phyloP scores from a whole-genome alignment of 179 eudicot species.

The Drosera spatulata region DNA sequence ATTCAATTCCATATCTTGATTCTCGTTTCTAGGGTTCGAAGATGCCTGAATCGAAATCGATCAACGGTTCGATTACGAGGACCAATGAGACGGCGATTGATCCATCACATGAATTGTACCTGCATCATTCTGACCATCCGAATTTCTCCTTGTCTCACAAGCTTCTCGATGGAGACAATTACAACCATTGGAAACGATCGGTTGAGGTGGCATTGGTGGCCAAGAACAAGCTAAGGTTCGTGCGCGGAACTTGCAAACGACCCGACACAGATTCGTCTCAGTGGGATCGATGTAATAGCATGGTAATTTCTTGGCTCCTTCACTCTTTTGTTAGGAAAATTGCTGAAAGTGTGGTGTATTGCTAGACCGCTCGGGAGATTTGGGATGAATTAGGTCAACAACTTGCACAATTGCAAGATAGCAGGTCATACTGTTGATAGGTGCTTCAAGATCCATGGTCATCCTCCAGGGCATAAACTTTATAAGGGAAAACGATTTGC shows the following conservation, averaged over 20 bases:
- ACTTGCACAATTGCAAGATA: no score
- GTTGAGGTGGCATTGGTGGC: not conserved
- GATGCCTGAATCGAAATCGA: no score
- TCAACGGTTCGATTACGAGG: no score
- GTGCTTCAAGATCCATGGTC: no score
- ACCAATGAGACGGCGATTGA: no score
- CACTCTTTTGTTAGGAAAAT: not conserved
- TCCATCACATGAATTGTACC: not conserved
- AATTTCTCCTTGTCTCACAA: not conserved
- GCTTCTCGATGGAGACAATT: not conserved
- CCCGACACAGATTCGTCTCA: not conserved
- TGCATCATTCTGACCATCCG: not conserved
- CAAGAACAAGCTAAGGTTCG: not conserved
- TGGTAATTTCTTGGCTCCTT: not conserved
- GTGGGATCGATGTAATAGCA: not conserved
- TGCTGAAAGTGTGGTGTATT: not conserved
- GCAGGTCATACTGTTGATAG: no score
- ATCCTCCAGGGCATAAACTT: no score
- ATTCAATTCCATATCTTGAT: no score
- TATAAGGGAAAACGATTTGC: no score
- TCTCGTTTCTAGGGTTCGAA: no score
- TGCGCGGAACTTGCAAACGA: not conserved
- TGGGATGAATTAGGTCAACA: not conserved
- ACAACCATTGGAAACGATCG: not conserved
- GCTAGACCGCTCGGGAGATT: not conserved